Evolutionary conservation across 768 basidiomycete species (phyloP), one percentile per base, ranked within the genome.

Genomic region (Trametes elegans): DNA sequence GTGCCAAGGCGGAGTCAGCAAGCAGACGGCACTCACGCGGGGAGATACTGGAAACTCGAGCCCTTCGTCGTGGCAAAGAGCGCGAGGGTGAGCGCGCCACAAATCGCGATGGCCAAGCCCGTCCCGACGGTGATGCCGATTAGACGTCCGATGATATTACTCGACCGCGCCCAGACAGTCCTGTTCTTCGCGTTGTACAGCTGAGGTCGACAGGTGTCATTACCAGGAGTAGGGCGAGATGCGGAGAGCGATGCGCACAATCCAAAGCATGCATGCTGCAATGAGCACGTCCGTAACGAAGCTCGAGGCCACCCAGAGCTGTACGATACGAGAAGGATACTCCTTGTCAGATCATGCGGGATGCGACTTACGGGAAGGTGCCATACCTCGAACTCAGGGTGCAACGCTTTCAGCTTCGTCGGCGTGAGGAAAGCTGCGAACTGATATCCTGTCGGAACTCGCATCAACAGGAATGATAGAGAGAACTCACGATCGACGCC

Each of bases 241-340:
- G 24, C 16, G 23, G 21, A n/a, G 42, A 26, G 19, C 8, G 2
- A 8, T n/a, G 53, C 67, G 36, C 31, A 70, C 70, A 34, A 68
- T 64, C 41, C 52, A 58, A 26, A 66, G 46, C 61, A 70, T 66
- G 26, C 63, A 58, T 4, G 35, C 58, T 2, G 68, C 61, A 26
- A 71, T 66, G 14, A 70, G 46, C 3, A 68, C 35, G 47, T 69
- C 64, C 11, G 62, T 61, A 18, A 65, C 51, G 42, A 62, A 57
- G 40, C 66, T 67, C 6, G 62, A 57, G 1, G 59, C 58, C 10
- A 71, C 55, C 68, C 70, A 71, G 14, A 64, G 42, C 65, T 67
- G n/a, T n/a, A n/a, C n/a, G n/a, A 32, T 9, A 26, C 10, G 39
- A 7, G 16, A 19, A 11, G 13, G 24, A 11, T 5, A 32, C 21